A percentile compares a stretch with the other conserved stretches of the same genome.
Conservation (phyloP, 2,329 filamentous ascomycete genomes). For the Fusarium globosum region DNA sequence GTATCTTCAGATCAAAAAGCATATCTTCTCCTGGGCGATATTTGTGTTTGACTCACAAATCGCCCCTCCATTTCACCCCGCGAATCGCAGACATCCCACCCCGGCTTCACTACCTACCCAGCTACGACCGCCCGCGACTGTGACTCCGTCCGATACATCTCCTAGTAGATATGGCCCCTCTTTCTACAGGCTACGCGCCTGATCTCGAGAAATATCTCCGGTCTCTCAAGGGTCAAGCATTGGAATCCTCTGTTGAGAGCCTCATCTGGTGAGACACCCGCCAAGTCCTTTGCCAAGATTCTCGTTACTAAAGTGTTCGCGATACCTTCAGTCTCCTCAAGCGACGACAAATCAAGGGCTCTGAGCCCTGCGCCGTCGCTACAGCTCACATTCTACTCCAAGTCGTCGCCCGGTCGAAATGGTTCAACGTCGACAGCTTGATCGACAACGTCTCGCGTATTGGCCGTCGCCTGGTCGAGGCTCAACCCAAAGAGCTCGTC, state of each 20-base stretch:
- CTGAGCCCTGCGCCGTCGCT: constrained; percentile 88
- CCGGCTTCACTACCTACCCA: constrained; percentile 30
- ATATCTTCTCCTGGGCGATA: neutral
- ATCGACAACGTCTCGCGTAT: constrained; percentile 83
- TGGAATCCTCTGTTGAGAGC: constrained; percentile 86
- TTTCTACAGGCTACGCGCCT: constrained; percentile 65
- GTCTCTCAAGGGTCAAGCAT: constrained; percentile 77
- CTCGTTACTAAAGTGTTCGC: constrained; percentile 23
- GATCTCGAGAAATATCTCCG: constrained; percentile 83
- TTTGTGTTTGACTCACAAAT: constrained; percentile 19
- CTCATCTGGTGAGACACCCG: constrained; percentile 75
- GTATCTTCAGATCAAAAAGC: neutral
- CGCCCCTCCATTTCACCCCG: constrained; percentile 37
- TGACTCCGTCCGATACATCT: constrained; percentile 8
- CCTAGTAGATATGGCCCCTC: constrained; percentile 49
- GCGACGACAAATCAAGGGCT: constrained; percentile 87
- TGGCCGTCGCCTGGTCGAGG: constrained; percentile 80
- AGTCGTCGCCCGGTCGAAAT: constrained; percentile 85
- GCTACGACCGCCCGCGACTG: constrained; percentile 11
- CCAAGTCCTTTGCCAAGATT: neutral
- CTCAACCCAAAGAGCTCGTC: constrained; percentile 89
- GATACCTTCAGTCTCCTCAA: constrained; percentile 77
- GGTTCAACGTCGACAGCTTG: constrained; percentile 80
- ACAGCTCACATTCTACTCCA: constrained; percentile 90
- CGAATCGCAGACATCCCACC: constrained; percentile 34